phyloP scores from a whole-genome alignment of 192 early-diverging fungal genomes.

The Podochytrium sp. region DNA sequence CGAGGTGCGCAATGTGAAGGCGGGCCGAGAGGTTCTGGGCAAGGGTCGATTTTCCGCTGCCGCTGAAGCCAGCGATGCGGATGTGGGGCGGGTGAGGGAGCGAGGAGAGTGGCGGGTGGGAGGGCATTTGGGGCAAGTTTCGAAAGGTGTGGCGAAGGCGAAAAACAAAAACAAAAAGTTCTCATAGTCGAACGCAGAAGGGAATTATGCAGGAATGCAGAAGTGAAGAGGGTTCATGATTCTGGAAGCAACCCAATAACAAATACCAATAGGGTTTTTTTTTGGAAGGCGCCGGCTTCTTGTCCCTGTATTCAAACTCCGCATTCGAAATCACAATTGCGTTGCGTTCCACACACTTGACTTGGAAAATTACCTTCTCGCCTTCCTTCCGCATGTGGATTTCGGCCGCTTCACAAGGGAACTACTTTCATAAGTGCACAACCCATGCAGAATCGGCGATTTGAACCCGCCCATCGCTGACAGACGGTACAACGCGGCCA shows the following conservation, averaged over 20 bases:
- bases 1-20: slow-evolving; percentile 19
- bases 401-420: slow-evolving; percentile 97
- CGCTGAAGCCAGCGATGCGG: slow-evolving; percentile 30
- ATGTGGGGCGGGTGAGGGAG: slow-evolving; percentile 26
- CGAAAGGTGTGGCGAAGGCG: too few relatives aligned
- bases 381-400: slow-evolving; percentile 96
- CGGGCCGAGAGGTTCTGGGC: background rate
- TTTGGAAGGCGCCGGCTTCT: slow-evolving; percentile 34
- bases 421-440: slow-evolving; percentile 80
- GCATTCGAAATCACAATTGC: slow-evolving; percentile 89
- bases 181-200: too few relatives aligned
- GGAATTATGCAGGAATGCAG: background rate
- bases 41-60: slow-evolving; percentile 30
- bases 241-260: too few relatives aligned
- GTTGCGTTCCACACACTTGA: slow-evolving; percentile 92
- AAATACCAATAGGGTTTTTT: slow-evolving; percentile 17
- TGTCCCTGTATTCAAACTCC: slow-evolving; percentile 77
- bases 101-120: background rate
- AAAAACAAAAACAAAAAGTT: too few relatives aligned
- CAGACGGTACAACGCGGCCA: slow-evolving; percentile 95
- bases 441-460: slow-evolving; percentile 94
- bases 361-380: slow-evolving; percentile 90
- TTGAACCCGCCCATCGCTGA: slow-evolving; percentile 92
- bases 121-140: background rate
- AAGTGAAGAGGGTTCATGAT: too few relatives aligned